Evolutionary conservation across 805 yeast genomes (phyloP).

Genomic region (Nakazawaea anatomiae): DNA sequence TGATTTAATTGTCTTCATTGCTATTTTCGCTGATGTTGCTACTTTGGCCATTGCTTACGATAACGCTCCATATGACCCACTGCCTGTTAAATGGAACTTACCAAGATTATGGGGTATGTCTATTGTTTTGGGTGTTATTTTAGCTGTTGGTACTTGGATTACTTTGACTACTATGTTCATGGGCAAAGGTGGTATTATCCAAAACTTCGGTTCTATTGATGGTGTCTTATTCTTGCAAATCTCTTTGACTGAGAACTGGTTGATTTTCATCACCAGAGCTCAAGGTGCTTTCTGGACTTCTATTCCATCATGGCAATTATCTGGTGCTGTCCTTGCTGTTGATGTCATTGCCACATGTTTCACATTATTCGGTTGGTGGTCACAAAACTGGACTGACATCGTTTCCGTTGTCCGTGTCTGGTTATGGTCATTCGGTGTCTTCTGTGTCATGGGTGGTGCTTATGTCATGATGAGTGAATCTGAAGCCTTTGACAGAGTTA

Average conservation of each 20-base stretch:
- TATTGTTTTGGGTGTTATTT: conserved; percentile 73
- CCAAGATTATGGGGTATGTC: conserved; percentile 98
- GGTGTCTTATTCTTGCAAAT: conserved; percentile 93
- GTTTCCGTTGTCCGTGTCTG: conserved; percentile 92
- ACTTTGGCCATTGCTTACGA: conserved; percentile 96
- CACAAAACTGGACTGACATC: conserved; percentile 94
- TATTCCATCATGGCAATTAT: conserved; percentile 90
- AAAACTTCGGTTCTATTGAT: conserved; percentile 91
- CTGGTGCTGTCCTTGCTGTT: conserved; percentile 89
- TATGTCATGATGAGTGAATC: conserved; percentile 89
- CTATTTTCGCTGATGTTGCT: conserved; percentile 96
- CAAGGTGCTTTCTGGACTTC: conserved; percentile 99
- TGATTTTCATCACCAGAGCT: conserved; percentile 94
- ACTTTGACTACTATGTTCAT: conserved; percentile 91
- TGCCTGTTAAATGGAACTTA: conserved; percentile 94
- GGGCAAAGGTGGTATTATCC: conserved; percentile 89
- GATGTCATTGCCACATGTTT: conserved; percentile 90
- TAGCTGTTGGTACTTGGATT: conserved; percentile 93
- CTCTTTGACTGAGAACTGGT: conserved; percentile 95
- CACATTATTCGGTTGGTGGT: conserved; percentile 95
- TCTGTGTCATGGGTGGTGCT: conserved; percentile 95
- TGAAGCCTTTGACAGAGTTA: conserved; percentile 71
- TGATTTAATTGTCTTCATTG: conserved; percentile 92
- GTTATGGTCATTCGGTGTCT: conserved; percentile 95
- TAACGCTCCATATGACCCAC: conserved; percentile 90